These are phyloP conservation scores for Coemansia sp. DNA, from an alignment of 192 early-diverging fungal genomes.

Conservation along the genomic window DNA sequence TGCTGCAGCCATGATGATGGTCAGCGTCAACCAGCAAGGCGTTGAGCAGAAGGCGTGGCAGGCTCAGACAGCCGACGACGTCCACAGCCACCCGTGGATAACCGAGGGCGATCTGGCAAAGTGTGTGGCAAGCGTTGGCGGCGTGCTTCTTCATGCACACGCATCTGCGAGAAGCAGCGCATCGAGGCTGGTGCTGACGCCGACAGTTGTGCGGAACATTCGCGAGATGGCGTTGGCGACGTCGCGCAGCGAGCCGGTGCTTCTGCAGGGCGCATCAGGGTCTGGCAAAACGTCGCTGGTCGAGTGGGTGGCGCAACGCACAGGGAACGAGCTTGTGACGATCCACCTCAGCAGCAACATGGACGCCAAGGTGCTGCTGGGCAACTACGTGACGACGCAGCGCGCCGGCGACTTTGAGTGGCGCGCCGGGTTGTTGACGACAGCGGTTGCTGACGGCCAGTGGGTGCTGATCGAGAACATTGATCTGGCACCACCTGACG, in stretches of 20 bases:
- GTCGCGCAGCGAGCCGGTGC: conserved; percentile 81
- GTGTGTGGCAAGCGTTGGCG: conserved; percentile 46
- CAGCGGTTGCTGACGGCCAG: conserved; percentile 81
- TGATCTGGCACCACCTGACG: conserved; percentile 92
- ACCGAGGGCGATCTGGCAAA: conserved; percentile 19
- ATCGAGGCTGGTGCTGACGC: conserved; percentile 66
- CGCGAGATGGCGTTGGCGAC: conserved; percentile 80
- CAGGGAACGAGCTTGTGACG: conserved; percentile 82
- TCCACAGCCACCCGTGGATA: conserved; percentile 17
- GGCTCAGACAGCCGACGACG: neutral
- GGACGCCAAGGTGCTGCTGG: conserved; percentile 90
- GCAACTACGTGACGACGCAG: conserved; percentile 91
- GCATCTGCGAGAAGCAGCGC: neutral
- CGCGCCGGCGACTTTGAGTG: conserved; percentile 93
- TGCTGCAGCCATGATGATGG: conserved; percentile 13
- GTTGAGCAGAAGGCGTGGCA: conserved; percentile 17
- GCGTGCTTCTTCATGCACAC: conserved; percentile 44
- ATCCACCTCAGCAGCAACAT: conserved; percentile 96
- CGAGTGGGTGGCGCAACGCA: conserved; percentile 78
- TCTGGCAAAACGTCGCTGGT: conserved; percentile 89
- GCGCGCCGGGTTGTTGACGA: conserved; percentile 91
- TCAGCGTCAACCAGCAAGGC: conserved; percentile 6
- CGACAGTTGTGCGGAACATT: conserved; percentile 73
- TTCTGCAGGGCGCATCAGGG: conserved; percentile 83
- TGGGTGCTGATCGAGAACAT: conserved; percentile 99